Evolutionary conservation across 306 rosid genomes (phyloP), one percentile per base, ranked within the genome.

Genomic region (Glycine tomentella): DNA sequence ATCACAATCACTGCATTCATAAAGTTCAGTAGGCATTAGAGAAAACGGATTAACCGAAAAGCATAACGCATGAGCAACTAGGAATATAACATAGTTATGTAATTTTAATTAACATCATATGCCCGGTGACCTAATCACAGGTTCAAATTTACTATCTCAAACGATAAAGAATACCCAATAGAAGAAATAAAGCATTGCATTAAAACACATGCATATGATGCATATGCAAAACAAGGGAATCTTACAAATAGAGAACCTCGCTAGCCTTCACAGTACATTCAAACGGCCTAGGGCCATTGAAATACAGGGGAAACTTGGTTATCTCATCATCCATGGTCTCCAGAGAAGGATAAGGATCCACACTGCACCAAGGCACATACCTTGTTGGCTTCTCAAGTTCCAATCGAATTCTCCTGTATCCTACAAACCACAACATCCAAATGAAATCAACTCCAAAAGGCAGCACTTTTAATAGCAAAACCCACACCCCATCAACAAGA

Each of bases 311-410:
- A 44, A 87, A 92, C 69, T 84, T 87, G 7, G 87, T 73, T 42
- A 84, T 78, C 78, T 87, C 90, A 2, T 74, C 70, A 6, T 84
- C 86, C 77, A 72, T 64, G 52, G 45, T 81, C 87, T 88, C 88
- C 0, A 69, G 68, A 34, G 90, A 83, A 83, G 93, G 95, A 71
- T 81, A 90, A 81, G 97, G 97, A 72, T 91, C 81, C 67, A 91
- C 95, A 72, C 97, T 92, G 66, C 90, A 94, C 97, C 98, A 92
- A 45, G 98, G 97, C 49, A 93, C 97, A 81, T 81, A 56, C 76
- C 91, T 88, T 6, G 8, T 72, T 9, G 93, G 95, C 75, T 86
- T 85, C 74, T 92, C 94, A 65, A 89, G 74, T 31, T 90, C 93
- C 85, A 94, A 46, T 66, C 82, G 65, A 93, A 91, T 82, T 89